Evolutionary conservation across 2,329 filamentous ascomycete species (phyloP).

Genomic region (Phaeosphaeriaceae sp.): DNA sequence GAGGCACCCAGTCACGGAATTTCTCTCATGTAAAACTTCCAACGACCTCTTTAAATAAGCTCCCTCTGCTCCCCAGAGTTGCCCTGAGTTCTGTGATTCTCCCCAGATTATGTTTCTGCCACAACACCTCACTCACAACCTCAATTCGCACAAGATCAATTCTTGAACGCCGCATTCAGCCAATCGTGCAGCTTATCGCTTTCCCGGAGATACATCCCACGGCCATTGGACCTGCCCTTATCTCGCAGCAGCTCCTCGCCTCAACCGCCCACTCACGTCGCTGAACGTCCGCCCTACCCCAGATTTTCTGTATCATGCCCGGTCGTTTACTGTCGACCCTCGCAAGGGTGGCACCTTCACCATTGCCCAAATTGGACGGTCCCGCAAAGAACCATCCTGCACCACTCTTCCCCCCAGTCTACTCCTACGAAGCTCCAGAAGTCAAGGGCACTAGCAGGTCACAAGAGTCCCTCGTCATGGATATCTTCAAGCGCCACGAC

Average conservation of each 20-base stretch:
- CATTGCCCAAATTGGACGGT: constrained; percentile 37
- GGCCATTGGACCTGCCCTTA: constrained; percentile 26
- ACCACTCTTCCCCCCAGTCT: constrained; percentile 42
- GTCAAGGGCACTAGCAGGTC: constrained; percentile 35
- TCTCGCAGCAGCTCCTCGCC: constrained; percentile 17
- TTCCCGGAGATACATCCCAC: constrained; percentile 16
- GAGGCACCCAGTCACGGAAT: constrained; percentile 38
- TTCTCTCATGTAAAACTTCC: constrained; percentile 41
- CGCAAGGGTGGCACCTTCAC: constrained; percentile 40
- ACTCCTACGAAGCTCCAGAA: constrained; percentile 42
- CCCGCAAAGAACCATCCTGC: constrained; percentile 25
- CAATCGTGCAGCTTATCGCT: constrained; percentile 22
- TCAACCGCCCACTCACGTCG: constrained; percentile 18
- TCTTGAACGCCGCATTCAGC: constrained; percentile 25
- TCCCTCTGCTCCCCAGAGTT: constrained; percentile 19
- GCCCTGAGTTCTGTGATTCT: constrained; percentile 1
- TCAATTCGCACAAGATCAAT: constrained; percentile 46
- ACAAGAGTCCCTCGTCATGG: constrained; percentile 48
- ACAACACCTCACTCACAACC: constrained; percentile 37
- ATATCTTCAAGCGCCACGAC: constrained; percentile 49
- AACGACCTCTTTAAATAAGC: constrained; percentile 30
- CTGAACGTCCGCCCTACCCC: constrained; percentile 36
- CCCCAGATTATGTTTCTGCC: constrained; percentile 42
- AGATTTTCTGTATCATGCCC: constrained; percentile 42
- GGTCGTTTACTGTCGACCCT: constrained; percentile 44